Percentiles rank a stretch among this genome's conserved stretches.
Evolutionary conservation across 129 eudicot species (phyloP).

Genomic region (Tanacetum coccineum): DNA sequence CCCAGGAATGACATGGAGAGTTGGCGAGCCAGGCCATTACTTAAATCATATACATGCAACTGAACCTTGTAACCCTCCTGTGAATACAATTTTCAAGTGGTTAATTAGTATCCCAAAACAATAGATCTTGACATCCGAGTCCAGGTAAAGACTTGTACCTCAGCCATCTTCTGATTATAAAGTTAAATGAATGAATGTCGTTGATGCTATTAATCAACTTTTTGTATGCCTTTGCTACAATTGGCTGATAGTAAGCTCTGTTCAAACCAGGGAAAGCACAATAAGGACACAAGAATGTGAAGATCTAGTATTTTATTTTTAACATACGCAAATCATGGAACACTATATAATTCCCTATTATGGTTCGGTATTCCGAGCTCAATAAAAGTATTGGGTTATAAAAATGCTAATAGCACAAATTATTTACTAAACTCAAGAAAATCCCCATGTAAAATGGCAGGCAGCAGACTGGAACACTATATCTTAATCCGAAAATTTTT

Average conservation of each 20-base stretch:
- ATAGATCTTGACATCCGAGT: neutral
- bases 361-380: too few relatives aligned
- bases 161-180: slow-evolving; percentile 22
- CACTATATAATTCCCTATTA: neutral
- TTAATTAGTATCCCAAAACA: slow-evolving; percentile 3
- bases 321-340: neutral
- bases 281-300: neutral
- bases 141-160: slow-evolving; percentile 17
- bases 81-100: neutral
- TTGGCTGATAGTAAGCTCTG: neutral
- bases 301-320: neutral
- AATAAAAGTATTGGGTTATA: too few relatives aligned
- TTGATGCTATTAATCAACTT: neutral
- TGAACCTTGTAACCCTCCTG: slow-evolving; percentile 76
- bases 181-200: neutral
- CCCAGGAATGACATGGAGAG: slow-evolving; percentile 80
- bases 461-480: neutral
- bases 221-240: neutral
- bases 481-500: neutral
- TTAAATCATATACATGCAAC: slow-evolving; percentile 74
- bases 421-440: too few relatives aligned
- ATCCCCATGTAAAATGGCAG: too few relatives aligned
- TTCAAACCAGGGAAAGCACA: slow-evolving; percentile 5
- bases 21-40: slow-evolving; percentile 88
- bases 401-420: too few relatives aligned